phyloP scores from a whole-genome alignment of 305 asterid species.

The Fraxinus dipetala region DNA sequence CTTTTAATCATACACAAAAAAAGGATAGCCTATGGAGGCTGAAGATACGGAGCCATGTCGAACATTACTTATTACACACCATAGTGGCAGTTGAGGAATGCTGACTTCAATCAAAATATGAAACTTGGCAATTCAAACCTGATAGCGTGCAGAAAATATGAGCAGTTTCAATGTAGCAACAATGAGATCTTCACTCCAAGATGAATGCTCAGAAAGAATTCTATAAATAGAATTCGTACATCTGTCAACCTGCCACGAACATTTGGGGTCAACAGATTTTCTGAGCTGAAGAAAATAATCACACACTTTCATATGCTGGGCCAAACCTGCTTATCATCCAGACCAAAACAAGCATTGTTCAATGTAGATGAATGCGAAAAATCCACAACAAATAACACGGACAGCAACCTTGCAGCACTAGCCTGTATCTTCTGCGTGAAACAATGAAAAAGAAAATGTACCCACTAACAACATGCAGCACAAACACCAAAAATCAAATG shows the following conservation, averaged over 20 bases:
- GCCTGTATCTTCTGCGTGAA: slow-evolving; percentile 68
- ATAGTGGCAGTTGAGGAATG: slow-evolving; percentile 4
- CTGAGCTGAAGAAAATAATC: slow-evolving; percentile 18
- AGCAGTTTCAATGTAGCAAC: slow-evolving; percentile 64
- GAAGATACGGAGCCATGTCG: neutral
- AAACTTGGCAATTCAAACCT: slow-evolving; percentile 47
- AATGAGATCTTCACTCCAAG: slow-evolving; percentile 60
- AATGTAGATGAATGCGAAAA: slow-evolving; percentile 44
- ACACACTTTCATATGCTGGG: slow-evolving; percentile 15
- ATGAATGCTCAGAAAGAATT: slow-evolving; percentile 60
- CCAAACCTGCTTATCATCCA: slow-evolving; percentile 84
- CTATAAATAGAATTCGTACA: slow-evolving; percentile 54
- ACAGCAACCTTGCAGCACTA: slow-evolving; percentile 73
- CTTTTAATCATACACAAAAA: neutral
- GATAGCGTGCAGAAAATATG: slow-evolving; percentile 67
- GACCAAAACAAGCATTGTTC: slow-evolving; percentile 64
- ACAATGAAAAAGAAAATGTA: slow-evolving; percentile 18
- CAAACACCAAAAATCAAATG: slow-evolving; percentile 5
- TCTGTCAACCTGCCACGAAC: slow-evolving; percentile 53
- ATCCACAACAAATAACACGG: slow-evolving; percentile 56
- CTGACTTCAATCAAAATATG: slow-evolving; percentile 10
- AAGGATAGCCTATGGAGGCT: neutral
- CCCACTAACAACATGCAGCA: slow-evolving; percentile 13
- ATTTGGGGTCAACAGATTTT: slow-evolving; percentile 21
- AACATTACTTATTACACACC: neutral